Evolutionary conservation across 139 green algal genomes (phyloP), one percentile per base, ranked within the genome.

Genomic region (Penium margaritaceum): DNA sequence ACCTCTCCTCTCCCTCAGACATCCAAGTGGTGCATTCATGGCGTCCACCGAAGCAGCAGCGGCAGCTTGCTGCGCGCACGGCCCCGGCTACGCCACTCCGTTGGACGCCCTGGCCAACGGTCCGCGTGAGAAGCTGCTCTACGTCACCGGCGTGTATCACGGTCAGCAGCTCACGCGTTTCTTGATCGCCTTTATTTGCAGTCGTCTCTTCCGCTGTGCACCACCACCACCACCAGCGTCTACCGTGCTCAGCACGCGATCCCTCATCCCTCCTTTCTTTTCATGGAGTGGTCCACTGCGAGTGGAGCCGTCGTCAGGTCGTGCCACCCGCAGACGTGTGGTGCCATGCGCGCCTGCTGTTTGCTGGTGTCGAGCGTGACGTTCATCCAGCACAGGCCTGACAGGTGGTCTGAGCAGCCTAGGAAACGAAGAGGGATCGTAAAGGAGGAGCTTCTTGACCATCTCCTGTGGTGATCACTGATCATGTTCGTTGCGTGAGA

Each of bases 81-180:
- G 82, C 3, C 82, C 82, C 2, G 82, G 82, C 3, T 87, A 85
- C 19, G 79, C 76, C 2, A 81, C 76, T 1, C 82, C 82, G 0
- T 33, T 87, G 51, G 88, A 91, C 7, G 88, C 88, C 0, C 85
- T 77, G n/a, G 63, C 75, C 0, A 75, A 71, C 2, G 88, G 80
- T 0, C 39, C 68, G 1, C 55, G 79, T 1, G 88, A 93, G 72
- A 87, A 86, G 72, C 67, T 93, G 0, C 70, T 93, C 0, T 93
- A 93, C 33, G 19, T 90, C 2, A 79, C 86, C 5, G 78, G 64
- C 21, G 53, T 74, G 14, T 74, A 74, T 32, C n/a, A 14, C 5
- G 62, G 62, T 69, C 5, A 29, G 36, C 55, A 9, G 9, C 9
- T 14, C 12, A 21, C 9, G 9, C 55, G 12, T 19, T 24, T 65